Evolutionary conservation across 2,329 filamentous ascomycete genomes (phyloP), one percentile per base, ranked within the genome.

Genomic region (Penicillium vulpinum): DNA sequence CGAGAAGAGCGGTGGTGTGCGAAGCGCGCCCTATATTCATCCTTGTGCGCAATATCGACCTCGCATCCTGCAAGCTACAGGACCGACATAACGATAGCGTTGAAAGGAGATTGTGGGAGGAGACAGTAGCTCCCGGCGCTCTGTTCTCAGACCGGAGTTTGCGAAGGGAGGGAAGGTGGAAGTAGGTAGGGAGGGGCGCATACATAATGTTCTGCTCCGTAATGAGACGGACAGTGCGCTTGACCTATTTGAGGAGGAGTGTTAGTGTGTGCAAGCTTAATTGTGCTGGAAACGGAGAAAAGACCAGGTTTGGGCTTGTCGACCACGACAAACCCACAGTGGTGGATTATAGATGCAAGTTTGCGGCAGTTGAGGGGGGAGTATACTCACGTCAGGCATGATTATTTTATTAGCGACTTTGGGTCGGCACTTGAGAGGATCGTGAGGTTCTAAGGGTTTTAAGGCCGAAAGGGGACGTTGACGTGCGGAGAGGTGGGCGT

Each of bases 151-250:
- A 38, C 35, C 21, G 21, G 26, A 8, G 13, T 38, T 39, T 39
- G 48, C 33, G 54, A 38, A 52, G 40, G 16, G 21, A 45, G 47
- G 47, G 21, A 16, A 46, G 35, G 43, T 18, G 21, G 36, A 46
- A 36, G 51, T 28, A 33, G 47, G 53, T 39, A 54, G 52, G 39
- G 39, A 50, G 26, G 58, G 48, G 41, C 53, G 84, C 88, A 78
- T 85, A 95, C 91, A 92, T 90, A 77, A 92, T 85, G 73, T 87
- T 85, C 77, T 97, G 93, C 80, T 94, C 88, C 50, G 94, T 97
- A 66, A 97, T 84, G 79, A 99, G 86, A 85, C 93, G 95, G 77
- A 99, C 83, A 72, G 86, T 90, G 71, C 94, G 87, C 84, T 97
- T 89, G 70, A 88, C 78, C 87, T 90, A 67, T 51, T n/a, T 50